A percentile compares a stretch with the other conserved stretches of the same genome.
Evolutionary conservation across 345 rosid species (phyloP).

Genomic region (Gossypium thurberi): DNA sequence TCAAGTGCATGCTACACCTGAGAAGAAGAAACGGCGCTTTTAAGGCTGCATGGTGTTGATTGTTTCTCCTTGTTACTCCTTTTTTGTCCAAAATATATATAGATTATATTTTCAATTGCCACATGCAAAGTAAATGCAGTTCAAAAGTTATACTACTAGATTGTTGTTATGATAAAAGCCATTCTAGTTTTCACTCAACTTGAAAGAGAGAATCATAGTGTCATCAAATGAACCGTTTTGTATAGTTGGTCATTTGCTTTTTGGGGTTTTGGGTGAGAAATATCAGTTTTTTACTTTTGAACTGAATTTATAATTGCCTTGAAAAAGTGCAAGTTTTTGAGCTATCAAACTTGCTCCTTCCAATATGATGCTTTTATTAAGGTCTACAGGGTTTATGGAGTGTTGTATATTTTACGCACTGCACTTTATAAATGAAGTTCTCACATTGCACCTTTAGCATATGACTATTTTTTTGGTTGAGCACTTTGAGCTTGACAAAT

Average conservation of each 20-base stretch:
- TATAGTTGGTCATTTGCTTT: slow-evolving; percentile 6
- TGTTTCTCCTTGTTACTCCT: neutral
- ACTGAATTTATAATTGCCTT: neutral
- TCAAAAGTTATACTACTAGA: slow-evolving; percentile 5
- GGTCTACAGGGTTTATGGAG: neutral
- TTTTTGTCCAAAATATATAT: neutral
- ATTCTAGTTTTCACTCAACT: neutral
- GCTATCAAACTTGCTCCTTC: neutral
- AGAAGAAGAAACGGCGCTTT: slow-evolving; percentile 68
- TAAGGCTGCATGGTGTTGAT: slow-evolving; percentile 20
- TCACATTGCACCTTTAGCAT: neutral
- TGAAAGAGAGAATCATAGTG: neutral
- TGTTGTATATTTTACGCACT: neutral
- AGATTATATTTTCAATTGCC: neutral
- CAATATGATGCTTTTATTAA: neutral
- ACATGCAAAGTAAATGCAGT: neutral
- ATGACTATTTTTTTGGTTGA: neutral
- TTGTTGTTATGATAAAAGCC: neutral
- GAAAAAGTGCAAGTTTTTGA: neutral
- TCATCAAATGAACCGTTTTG: slow-evolving; percentile 4
- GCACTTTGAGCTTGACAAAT: neutral
- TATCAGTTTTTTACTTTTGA: neutral
- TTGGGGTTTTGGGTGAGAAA: neutral
- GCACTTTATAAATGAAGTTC: neutral
- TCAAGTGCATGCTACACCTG: slow-evolving; percentile 88